A percentile compares a stretch with the other conserved stretches of the same genome.
phyloP scores from a whole-genome alignment of 345 rosid species.

The Populus euphratica region DNA sequence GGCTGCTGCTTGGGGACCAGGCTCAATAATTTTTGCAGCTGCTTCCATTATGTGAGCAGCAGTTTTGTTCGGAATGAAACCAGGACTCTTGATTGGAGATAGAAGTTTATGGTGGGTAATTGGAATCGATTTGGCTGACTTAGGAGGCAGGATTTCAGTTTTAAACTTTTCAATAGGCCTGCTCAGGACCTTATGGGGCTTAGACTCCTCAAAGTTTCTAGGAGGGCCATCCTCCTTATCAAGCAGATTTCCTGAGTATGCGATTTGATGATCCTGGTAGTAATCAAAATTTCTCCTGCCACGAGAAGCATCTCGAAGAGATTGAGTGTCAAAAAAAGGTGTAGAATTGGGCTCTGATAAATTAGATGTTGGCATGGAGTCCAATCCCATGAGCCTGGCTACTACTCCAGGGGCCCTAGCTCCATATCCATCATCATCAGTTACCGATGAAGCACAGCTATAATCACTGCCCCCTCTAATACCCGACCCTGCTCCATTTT shows the following conservation, averaged over 20 bases:
- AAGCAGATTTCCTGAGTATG: conserved; percentile 53
- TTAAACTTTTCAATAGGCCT: conserved; percentile 89
- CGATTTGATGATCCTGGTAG: conserved; percentile 41
- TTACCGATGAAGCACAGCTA: conserved; percentile 90
- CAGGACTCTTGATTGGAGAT: conserved; percentile 93
- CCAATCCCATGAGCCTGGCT: conserved; percentile 96
- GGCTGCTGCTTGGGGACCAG: conserved; percentile 39
- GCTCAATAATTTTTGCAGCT: conserved; percentile 76
- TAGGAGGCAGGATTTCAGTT: conserved; percentile 88
- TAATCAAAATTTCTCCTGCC: conserved; percentile 48
- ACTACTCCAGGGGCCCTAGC: conserved; percentile 81
- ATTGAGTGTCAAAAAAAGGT: conserved; percentile 56
- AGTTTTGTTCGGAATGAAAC: conserved; percentile 68
- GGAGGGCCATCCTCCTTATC: conserved; percentile 39
- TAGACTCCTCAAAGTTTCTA: conserved; percentile 34
- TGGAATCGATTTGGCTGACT: conserved; percentile 90
- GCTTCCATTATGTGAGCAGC: conserved; percentile 97
- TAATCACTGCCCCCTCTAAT: conserved; percentile 57
- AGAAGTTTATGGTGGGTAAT: conserved; percentile 80
- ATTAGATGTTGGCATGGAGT: conserved; percentile 65
- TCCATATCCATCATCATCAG: conserved; percentile 82
- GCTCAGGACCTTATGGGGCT: conserved; percentile 44
- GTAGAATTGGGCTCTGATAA: conserved; percentile 49
- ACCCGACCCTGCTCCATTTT: conserved; percentile 42
- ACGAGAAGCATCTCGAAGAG: conserved; percentile 44